A percentile compares a stretch with the other conserved stretches of the same genome.
Conservation (phyloP, 2,329 filamentous ascomycete species). For the Akanthomyces dipterigenus region DNA sequence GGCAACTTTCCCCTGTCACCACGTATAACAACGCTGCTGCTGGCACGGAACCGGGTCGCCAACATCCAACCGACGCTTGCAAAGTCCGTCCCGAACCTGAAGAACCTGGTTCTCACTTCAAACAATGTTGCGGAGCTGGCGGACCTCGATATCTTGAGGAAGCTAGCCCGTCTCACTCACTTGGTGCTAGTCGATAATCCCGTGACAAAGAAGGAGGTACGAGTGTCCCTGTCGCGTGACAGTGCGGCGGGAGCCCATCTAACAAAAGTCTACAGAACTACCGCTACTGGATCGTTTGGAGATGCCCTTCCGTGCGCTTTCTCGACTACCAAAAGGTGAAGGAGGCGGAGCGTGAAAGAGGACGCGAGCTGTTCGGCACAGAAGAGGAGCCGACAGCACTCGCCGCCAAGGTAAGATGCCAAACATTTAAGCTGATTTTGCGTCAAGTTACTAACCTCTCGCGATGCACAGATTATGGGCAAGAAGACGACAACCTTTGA, state of each 20-base stretch:
- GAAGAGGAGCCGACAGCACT: constrained; percentile 69
- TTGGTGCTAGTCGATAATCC: constrained; percentile 81
- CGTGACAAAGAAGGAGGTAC: constrained; percentile 83
- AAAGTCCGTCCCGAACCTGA: constrained; percentile 72
- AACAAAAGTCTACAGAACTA: constrained; percentile 61
- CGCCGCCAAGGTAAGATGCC: constrained; percentile 55
- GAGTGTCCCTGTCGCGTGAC: constrained; percentile 24
- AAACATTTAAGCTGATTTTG: neutral
- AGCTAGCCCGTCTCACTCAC: constrained; percentile 66
- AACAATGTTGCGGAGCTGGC: constrained; percentile 80
- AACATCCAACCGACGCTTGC: constrained; percentile 71
- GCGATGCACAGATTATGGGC: constrained; percentile 60
- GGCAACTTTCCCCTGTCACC: constrained; percentile 91
- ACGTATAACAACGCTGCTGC: constrained; percentile 77
- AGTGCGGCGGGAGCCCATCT: neutral
- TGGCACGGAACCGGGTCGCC: constrained; percentile 81
- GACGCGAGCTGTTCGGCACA: constrained; percentile 77
- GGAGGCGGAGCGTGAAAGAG: constrained; percentile 70
- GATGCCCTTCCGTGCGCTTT: constrained; percentile 77
- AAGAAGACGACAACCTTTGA: constrained; percentile 74
- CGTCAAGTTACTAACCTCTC: neutral
- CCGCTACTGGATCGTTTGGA: constrained; percentile 85
- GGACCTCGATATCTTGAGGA: constrained; percentile 74
- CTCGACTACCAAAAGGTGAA: constrained; percentile 91
- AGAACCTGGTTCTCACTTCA: constrained; percentile 71